Evolutionary conservation across 2,329 filamentous ascomycete genomes (phyloP).

Genomic region (Fusarium anthophilum): DNA sequence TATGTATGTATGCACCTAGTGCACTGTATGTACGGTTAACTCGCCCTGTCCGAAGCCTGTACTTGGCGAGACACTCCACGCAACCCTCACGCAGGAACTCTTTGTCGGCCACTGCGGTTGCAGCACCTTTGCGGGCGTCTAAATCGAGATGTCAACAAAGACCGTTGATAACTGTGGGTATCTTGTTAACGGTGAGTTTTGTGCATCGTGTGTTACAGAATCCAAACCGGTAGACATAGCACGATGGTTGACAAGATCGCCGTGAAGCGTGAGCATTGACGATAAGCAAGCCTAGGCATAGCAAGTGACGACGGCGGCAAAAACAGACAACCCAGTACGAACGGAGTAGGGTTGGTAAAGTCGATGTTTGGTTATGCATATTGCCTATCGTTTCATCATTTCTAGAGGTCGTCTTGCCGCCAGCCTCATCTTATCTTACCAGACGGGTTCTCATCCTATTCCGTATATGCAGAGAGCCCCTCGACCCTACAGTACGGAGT

Average conservation of each 20-base stretch:
- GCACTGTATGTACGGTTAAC: conserved; percentile 6
- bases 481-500: neutral
- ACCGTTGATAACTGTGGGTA: neutral
- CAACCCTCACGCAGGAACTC: conserved; percentile 39
- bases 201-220: conserved; percentile 13
- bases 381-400: conserved; percentile 18
- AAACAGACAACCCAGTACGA: neutral
- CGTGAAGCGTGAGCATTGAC: conserved; percentile 8
- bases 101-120: conserved; percentile 20
- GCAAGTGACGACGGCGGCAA: conserved; percentile 34
- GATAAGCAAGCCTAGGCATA: neutral
- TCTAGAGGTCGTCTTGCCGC: conserved; percentile 21
- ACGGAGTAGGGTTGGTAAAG: neutral
- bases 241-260: conserved; percentile 12
- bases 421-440: conserved; percentile 21
- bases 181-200: neutral
- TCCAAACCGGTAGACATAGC: neutral
- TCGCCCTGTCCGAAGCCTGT: conserved; percentile 26
- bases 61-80: conserved; percentile 31
- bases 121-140: conserved; percentile 21
- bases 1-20: neutral
- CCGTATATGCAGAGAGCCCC: neutral
- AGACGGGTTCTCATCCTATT: conserved; percentile 10
- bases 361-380: conserved; percentile 3
- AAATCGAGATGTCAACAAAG: neutral